phyloP scores from a whole-genome alignment of 2,329 filamentous ascomycete species.

The Chaetomiaceae sp. region DNA sequence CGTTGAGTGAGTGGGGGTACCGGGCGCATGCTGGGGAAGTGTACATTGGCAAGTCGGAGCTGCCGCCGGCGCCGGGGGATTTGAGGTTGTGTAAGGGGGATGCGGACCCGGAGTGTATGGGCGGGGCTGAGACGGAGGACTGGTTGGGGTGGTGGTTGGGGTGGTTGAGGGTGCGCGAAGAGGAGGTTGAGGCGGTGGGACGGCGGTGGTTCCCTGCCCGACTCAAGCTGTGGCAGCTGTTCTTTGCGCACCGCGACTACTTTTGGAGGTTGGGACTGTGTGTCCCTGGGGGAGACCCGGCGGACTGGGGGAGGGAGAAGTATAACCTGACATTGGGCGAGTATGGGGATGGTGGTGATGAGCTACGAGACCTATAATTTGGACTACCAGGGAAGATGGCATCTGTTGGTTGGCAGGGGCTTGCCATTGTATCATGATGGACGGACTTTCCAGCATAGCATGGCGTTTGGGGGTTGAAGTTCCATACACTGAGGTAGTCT shows the following conservation, averaged over 20 bases:
- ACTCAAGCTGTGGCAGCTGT: conserved; percentile 82
- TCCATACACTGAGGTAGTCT: too few relatives aligned
- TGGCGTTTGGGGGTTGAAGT: conserved; percentile 4
- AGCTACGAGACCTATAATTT: conserved; percentile 12
- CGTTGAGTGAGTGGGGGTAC: conserved; percentile 85
- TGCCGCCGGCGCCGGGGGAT: conserved; percentile 66
- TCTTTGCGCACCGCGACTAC: conserved; percentile 94
- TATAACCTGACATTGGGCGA: conserved; percentile 42
- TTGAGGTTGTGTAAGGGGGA: conserved; percentile 68
- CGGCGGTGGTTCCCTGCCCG: conserved; percentile 57
- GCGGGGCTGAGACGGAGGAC: conserved; percentile 46
- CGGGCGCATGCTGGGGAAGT: conserved; percentile 81
- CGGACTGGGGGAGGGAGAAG: conserved; percentile 57
- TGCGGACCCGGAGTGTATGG: conserved; percentile 67
- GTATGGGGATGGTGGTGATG: conserved; percentile 29
- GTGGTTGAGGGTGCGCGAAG: conserved; percentile 11
- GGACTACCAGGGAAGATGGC: not conserved
- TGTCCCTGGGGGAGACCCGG: conserved; percentile 71
- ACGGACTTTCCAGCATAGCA: not conserved
- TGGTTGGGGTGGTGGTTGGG: conserved; percentile 24
- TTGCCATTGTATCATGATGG: not conserved
- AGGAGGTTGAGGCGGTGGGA: conserved; percentile 26
- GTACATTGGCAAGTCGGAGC: conserved; percentile 67
- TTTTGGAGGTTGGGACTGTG: conserved; percentile 93
- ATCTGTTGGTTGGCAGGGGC: not conserved